Percentiles rank a stretch among this genome's conserved stretches.
Evolutionary conservation across 2,329 filamentous ascomycete species (phyloP).

Genomic region (Fusarium vanettenii): DNA sequence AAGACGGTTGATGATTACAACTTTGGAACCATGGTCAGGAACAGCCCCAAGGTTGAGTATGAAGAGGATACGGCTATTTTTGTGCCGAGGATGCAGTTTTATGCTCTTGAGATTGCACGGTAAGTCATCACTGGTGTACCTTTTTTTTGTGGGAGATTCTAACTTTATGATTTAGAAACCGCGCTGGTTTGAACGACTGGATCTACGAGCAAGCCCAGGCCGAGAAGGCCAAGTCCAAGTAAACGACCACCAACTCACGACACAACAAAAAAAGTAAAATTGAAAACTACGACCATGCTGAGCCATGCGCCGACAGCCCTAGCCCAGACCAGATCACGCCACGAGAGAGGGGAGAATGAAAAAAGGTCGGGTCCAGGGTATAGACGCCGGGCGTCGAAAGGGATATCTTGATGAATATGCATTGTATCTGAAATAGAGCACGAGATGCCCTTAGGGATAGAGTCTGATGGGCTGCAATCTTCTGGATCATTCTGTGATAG

Average conservation of each 20-base stretch:
- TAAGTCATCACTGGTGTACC: slow-evolving; percentile 2
- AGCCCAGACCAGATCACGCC: not conserved
- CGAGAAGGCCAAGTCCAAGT: slow-evolving; percentile 55
- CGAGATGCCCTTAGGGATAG: not conserved
- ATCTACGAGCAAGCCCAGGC: slow-evolving; percentile 86
- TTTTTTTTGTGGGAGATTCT: not conserved
- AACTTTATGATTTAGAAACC: slow-evolving; percentile 74
- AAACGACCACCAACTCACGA: slow-evolving; percentile 2
- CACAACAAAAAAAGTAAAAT: slow-evolving; percentile 7
- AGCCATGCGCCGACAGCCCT: slow-evolving; percentile 10
- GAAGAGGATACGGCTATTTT: slow-evolving; percentile 92
- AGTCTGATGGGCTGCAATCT: slow-evolving; percentile 2
- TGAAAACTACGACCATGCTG: not conserved
- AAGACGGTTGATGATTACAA: slow-evolving; percentile 97
- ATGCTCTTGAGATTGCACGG: slow-evolving; percentile 65
- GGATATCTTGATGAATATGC: slow-evolving; percentile 15
- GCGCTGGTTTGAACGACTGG: slow-evolving; percentile 93
- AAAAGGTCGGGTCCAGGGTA: not conserved
- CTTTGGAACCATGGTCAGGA: slow-evolving; percentile 93
- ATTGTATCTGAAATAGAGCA: not conserved
- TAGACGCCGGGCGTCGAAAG: not conserved
- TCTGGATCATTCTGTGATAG: slow-evolving; percentile 30
- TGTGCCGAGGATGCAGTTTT: slow-evolving; percentile 68
- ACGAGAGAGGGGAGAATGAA: not conserved
- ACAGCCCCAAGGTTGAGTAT: slow-evolving; percentile 84